A percentile compares a stretch with the other conserved stretches of the same genome.
Conservation (phyloP, 345 rosid species). For the Salix exigua region DNA sequence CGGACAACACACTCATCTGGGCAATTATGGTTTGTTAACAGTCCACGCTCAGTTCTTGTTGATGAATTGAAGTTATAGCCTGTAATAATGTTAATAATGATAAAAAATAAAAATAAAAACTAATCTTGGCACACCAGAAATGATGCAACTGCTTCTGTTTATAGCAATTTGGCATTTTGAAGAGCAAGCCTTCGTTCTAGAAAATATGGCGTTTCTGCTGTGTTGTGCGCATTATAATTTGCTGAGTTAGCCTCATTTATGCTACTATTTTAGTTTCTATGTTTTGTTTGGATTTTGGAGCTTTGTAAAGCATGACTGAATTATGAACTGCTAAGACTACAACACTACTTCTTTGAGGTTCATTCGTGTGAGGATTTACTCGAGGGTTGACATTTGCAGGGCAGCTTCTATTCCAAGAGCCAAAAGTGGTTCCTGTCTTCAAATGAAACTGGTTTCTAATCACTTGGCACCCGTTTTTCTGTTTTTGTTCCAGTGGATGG, state of each 20-base stretch:
- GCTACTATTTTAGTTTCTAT: not conserved
- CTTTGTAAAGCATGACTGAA: not conserved
- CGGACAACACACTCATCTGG: not conserved
- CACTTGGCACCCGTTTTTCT: slow-evolving; percentile 22
- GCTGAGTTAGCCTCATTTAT: not conserved
- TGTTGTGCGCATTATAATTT: not conserved
- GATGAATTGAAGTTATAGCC: not conserved
- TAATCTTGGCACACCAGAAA: not conserved
- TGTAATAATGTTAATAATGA: too few species aligned
- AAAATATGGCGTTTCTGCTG: not conserved
- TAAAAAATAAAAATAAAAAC: too few species aligned
- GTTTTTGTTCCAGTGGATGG: slow-evolving; percentile 29
- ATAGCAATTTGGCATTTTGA: not conserved
- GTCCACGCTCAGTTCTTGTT: not conserved
- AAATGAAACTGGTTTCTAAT: slow-evolving; percentile 29
- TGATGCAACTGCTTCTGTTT: not conserved
- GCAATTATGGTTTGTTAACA: not conserved
- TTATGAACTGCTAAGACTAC: not conserved
- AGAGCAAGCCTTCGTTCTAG: not conserved
- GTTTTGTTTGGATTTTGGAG: not conserved
- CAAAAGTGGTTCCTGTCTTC: slow-evolving; percentile 25
- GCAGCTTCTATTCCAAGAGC: slow-evolving; percentile 28
- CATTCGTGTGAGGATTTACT: not conserved
- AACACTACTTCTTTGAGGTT: not conserved
- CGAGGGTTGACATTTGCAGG: slow-evolving; percentile 14